Conservation (phyloP, 1,284 basidiomycete genomes). For the Puccinia polysora region DNA sequence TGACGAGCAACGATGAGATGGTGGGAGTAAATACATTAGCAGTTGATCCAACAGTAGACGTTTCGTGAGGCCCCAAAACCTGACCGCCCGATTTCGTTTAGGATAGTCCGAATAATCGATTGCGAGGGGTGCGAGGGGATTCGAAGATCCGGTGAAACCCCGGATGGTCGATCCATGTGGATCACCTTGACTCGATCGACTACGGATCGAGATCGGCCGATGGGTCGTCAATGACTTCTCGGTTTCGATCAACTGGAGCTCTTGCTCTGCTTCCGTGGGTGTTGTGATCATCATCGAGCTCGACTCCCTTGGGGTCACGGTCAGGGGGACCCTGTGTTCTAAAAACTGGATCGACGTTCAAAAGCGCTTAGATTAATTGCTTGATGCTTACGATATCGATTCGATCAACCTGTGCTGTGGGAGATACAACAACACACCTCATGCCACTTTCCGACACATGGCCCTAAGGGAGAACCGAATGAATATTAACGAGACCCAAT, state of each 20-base stretch:
- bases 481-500: neutral
- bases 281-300: neutral
- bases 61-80: conserved; percentile 16
- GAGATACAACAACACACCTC: neutral
- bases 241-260: conserved; percentile 11
- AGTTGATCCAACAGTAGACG: conserved; percentile 22
- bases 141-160: neutral
- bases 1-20: neutral
- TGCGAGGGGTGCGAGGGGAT: neutral
- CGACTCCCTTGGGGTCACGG: neutral
- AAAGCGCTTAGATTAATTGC: neutral
- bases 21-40: conserved; percentile 1
- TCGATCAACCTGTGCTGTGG: neutral
- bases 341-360: no score
- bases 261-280: neutral
- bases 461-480: conserved; percentile 10
- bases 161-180: neutral
- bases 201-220: conserved; percentile 14
- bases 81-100: neutral
- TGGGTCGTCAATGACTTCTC: conserved; percentile 14
- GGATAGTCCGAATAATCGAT: neutral
- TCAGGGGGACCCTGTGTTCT: conserved; percentile 16
- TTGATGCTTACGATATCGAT: neutral
- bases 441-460: conserved; percentile 41
- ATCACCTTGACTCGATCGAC: neutral